Evolutionary conservation across 352 stramenopile species (phyloP).

Genomic region (Pilasporangium apinafurcum): DNA sequence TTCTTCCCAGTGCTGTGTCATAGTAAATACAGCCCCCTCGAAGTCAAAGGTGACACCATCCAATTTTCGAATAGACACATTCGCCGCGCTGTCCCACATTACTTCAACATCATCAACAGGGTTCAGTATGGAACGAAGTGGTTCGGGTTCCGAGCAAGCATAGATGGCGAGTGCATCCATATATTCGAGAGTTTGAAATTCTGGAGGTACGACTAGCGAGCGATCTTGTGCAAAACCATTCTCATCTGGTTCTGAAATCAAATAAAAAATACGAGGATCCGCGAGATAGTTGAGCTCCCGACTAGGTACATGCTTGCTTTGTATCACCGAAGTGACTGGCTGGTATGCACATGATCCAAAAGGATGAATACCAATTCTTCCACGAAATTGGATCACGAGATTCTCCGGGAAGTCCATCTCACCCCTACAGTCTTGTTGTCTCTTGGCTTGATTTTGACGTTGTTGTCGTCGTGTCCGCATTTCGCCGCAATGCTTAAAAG

Average conservation of each 20-base stretch:
- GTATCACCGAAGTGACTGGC: conserved; percentile 36
- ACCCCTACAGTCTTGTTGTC: too few species aligned
- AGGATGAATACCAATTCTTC: conserved; percentile 18
- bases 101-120: too few species aligned
- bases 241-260: conserved; percentile 7
- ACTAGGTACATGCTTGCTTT: conserved; percentile 10
- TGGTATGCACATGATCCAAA: conserved; percentile 41
- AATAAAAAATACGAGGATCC: conserved; percentile 3
- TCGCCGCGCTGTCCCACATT: too few species aligned
- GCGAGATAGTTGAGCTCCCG: conserved; percentile 6
- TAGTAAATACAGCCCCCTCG: conserved; percentile 10
- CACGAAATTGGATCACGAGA: conserved; percentile 29
- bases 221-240: conserved; percentile 3
- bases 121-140: conserved; percentile 3
- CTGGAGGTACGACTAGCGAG: too few species aligned
- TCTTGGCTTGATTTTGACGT: too few species aligned
- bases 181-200: too few species aligned
- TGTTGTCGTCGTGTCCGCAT: background rate
- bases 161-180: conserved; percentile 7
- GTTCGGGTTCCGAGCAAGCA: background rate
- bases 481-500: conserved; percentile 1
- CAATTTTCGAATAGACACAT: conserved; percentile 4
- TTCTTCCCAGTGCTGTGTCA: conserved; percentile 18
- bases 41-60: conserved; percentile 21
- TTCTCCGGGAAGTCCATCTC: conserved; percentile 32